A percentile compares a stretch with the other conserved stretches of the same genome.
Conservation (phyloP, 352 stramenopile genomes). For the Pythium periplocum region DNA sequence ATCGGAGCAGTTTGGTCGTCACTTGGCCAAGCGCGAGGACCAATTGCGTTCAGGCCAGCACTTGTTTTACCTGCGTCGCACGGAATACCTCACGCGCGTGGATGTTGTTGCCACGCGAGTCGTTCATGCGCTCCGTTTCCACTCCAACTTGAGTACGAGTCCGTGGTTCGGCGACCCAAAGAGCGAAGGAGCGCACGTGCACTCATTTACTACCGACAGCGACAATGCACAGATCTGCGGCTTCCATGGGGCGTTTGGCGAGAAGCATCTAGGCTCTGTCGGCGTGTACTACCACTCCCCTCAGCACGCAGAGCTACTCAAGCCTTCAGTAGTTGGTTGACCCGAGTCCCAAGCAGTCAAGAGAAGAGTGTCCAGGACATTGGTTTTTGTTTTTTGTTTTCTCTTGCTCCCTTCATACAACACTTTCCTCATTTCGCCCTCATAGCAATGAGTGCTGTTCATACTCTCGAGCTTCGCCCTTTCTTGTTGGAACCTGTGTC, state of each 20-base stretch:
- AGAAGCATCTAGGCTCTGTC: slow-evolving; percentile 6
- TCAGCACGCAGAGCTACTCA: background rate
- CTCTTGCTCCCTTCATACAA: background rate
- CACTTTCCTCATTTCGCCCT: background rate
- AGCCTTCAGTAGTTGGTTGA: slow-evolving; percentile 1
- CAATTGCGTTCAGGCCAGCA: slow-evolving; percentile 14
- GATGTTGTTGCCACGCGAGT: slow-evolving; percentile 11
- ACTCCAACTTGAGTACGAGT: slow-evolving; percentile 24
- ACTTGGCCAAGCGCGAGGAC: slow-evolving; percentile 21
- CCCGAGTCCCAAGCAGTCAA: background rate
- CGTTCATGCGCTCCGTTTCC: slow-evolving; percentile 21
- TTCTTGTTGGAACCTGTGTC: background rate
- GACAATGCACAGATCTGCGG: slow-evolving; percentile 14
- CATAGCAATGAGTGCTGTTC: too few species aligned
- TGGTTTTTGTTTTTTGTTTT: background rate
- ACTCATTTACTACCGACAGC: slow-evolving; percentile 4
- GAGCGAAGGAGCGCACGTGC: background rate
- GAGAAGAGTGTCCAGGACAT: background rate
- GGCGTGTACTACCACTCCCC: slow-evolving; percentile 15
- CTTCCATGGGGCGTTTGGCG: slow-evolving; percentile 19
- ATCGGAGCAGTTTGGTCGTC: slow-evolving; percentile 10
- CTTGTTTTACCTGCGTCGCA: slow-evolving; percentile 20
- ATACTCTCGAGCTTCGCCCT: background rate
- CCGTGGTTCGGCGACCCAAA: slow-evolving; percentile 21
- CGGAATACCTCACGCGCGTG: slow-evolving; percentile 21